Evolutionary conservation across 495 filamentous ascomycete genomes (phyloP), one percentile per base, ranked within the genome.

Genomic region (Penicillium subrubescens): DNA sequence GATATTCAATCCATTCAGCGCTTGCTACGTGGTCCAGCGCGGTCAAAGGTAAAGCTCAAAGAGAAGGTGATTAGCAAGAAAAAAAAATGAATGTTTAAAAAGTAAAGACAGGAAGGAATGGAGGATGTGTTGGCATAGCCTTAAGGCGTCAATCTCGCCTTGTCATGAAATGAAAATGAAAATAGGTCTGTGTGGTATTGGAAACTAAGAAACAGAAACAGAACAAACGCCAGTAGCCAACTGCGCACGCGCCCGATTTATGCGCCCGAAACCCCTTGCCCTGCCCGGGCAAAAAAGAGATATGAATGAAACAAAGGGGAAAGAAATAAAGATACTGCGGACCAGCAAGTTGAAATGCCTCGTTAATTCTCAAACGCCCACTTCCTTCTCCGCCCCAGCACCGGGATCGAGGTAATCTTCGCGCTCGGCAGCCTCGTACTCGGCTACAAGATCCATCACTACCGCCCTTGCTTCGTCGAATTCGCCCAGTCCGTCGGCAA

Each of bases 391-490:
- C 65, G 82, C 81, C 11, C 85, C 86, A 5, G 81, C 80, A 60
- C 87, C 88, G 1, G 87, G 87, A 65, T 91, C 90, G 31, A 99
- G 79, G 77, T 99, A 99, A 69, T 92, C 87, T 59, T 91, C 87
- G 70, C 89, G 84, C 78, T 99, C 95, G 21, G 95, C 95, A 23
- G 93, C 94, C 78, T 98, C 95, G 73, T 99, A 99, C 81, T 99
- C 95, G 23, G 85, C 86, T 62, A 97, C 92, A 23, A 97, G 80
- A 69, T 96, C 93, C 69, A 87, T 86, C 14, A 97, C 93, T 14
- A 97, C 94, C 48, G 92, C 90, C 63, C 89, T 85, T 25, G 95
- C 92, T 76, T 97, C 93, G 75, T 99, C 95, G 72, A 99, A 99
- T 75, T 98, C 93, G 61, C 88, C 87, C n/a, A 98, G 74, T 34